These are phyloP conservation scores for Psophocarpus tetragonolobus DNA, from an alignment of 306 rosid genomes.

Conservation along the genomic window DNA sequence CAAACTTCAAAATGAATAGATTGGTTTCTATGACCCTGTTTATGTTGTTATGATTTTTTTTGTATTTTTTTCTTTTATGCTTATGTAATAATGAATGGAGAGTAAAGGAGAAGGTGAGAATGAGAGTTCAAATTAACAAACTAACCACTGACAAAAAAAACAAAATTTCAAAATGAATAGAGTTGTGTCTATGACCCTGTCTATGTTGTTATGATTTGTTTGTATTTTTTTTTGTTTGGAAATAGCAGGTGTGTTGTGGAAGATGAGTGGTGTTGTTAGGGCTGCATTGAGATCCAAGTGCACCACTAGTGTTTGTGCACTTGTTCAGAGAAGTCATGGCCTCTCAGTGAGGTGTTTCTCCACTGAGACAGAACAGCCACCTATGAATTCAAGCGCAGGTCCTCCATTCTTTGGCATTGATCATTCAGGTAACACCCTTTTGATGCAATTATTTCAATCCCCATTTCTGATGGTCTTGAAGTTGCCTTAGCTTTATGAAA, in stretches of 20 bases:
- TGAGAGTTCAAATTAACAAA: too few relatives aligned
- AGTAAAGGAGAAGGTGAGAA: too few relatives aligned
- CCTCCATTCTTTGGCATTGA: constrained; percentile 34
- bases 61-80: too few relatives aligned
- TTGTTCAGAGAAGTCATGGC: constrained; percentile 29
- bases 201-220: background rate
- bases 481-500: constrained; percentile 30
- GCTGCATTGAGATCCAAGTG: constrained; percentile 49
- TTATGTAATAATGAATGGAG: too few relatives aligned
- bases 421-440: constrained; percentile 38
- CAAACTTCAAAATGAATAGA: too few relatives aligned
- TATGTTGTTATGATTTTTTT: too few relatives aligned
- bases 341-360: constrained; percentile 51
- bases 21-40: too few relatives aligned
- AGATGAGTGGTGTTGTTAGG: constrained; percentile 53
- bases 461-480: background rate
- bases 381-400: constrained; percentile 32
- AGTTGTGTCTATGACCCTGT: background rate
- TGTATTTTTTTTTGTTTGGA: background rate
- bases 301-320: constrained; percentile 19
- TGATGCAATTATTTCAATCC: background rate
- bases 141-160: too few relatives aligned
- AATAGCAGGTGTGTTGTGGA: constrained; percentile 13
- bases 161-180: background rate
- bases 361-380: constrained; percentile 55